A percentile compares a stretch with the other conserved stretches of the same genome.
These are phyloP conservation scores for Flaveria floridana DNA, from an alignment of 140 eudicot genomes.

Conservation along the genomic window DNA sequence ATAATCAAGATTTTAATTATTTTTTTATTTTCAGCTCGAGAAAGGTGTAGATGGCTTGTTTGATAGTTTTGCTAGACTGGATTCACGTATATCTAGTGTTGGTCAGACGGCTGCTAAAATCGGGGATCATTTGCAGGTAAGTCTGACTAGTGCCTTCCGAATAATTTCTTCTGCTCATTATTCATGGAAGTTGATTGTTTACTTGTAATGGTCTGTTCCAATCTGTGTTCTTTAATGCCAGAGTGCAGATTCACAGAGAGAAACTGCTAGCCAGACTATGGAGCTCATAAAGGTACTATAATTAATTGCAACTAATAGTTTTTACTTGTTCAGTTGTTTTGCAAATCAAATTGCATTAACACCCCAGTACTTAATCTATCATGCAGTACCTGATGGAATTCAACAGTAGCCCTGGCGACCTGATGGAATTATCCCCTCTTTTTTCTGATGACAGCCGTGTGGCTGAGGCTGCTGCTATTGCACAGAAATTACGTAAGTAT, in stretches of 20 bases:
- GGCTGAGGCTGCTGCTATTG: conserved; percentile 99
- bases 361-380: conserved; percentile 19
- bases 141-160: conserved; percentile 11
- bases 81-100: conserved; percentile 97
- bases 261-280: conserved; percentile 96
- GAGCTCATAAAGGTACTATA: conserved; percentile 89
- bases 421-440: conserved; percentile 94
- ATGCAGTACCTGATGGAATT: conserved; percentile 97
- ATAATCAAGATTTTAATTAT: conserved; percentile 5
- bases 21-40: conserved; percentile 56
- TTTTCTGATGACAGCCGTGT: conserved; percentile 99
- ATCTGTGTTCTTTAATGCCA: conserved; percentile 35
- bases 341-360: conserved; percentile 21
- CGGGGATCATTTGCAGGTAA: conserved; percentile 99
- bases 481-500: conserved; percentile 89
- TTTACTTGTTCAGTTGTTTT: not conserved
- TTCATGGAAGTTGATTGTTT: conserved; percentile 13
- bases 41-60: conserved; percentile 99
- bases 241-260: conserved; percentile 99
- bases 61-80: conserved; percentile 92
- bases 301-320: conserved; percentile 17
- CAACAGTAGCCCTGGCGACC: conserved; percentile 97
- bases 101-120: conserved; percentile 99
- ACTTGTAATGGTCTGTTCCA: conserved; percentile 22
- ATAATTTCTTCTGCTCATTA: conserved; percentile 15